phyloP scores from a whole-genome alignment of 2,329 filamentous ascomycete genomes.

The Sporothrix mexicana region DNA sequence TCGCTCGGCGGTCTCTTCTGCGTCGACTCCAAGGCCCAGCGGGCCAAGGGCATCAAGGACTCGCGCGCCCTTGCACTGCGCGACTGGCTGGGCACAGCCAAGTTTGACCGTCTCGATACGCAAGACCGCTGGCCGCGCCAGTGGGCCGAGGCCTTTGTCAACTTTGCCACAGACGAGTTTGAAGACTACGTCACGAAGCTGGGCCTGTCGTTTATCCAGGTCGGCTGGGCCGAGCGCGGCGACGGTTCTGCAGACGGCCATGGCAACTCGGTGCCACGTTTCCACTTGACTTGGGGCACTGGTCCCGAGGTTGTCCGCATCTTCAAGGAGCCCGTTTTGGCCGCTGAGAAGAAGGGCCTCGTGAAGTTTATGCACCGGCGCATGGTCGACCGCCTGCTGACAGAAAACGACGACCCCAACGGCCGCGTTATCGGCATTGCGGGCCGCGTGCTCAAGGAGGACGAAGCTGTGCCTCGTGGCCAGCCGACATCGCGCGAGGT shows the following conservation, averaged over 20 bases:
- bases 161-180: constrained; percentile 65
- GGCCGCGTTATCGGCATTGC: constrained; percentile 60
- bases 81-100: constrained; percentile 64
- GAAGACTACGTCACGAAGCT: constrained; percentile 61
- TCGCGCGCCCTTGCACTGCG: constrained; percentile 61
- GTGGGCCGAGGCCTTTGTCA: constrained; percentile 69
- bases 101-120: constrained; percentile 59
- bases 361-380: constrained; percentile 63
- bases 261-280: constrained; percentile 67
- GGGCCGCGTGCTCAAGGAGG: constrained; percentile 59
- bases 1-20: constrained; percentile 67
- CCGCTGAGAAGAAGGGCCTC: constrained; percentile 58
- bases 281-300: constrained; percentile 67
- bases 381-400: constrained; percentile 60
- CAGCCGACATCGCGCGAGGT: constrained; percentile 56
- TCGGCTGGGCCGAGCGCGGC: constrained; percentile 67
- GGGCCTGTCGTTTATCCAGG: constrained; percentile 59
- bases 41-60: constrained; percentile 64
- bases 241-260: constrained; percentile 61
- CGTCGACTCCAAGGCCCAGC: constrained; percentile 63
- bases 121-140: constrained; percentile 64
- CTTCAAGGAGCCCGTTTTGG: constrained; percentile 61
- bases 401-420: constrained; percentile 51
- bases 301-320: constrained; percentile 65
- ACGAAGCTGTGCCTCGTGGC: constrained; percentile 56